Conservation (phyloP, 306 rosid genomes). For the Purshia tridentata region DNA sequence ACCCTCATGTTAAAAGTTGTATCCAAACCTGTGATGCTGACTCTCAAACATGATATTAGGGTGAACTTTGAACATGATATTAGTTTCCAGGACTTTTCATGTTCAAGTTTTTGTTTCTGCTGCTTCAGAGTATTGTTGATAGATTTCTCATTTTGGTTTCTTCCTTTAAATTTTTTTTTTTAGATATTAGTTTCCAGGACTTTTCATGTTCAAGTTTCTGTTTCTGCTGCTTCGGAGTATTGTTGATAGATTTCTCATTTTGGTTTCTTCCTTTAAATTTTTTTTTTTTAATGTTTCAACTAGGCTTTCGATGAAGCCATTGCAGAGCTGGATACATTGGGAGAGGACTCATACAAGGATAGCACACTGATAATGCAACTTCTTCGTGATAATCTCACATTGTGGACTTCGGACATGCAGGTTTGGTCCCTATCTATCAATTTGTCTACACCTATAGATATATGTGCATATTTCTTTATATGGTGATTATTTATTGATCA, state of each 20-base stretch:
- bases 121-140: not conserved
- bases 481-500: not conserved
- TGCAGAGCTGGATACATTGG: conserved; percentile 39
- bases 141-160: not conserved
- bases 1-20: not conserved
- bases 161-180: not conserved
- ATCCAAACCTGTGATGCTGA: not conserved
- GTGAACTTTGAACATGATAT: not conserved
- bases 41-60: not conserved
- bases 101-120: not conserved
- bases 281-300: not conserved
- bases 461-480: not conserved
- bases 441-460: not conserved
- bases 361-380: conserved; percentile 49
- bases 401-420: conserved; percentile 43
- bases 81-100: not conserved
- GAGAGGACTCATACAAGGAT: conserved; percentile 47
- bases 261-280: not conserved
- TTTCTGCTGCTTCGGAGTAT: no score
- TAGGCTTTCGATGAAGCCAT: conserved; percentile 48
- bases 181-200: no score
- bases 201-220: not conserved
- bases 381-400: conserved; percentile 43
- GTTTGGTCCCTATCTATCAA: not conserved
- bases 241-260: not conserved